These are phyloP conservation scores for Triangularia verruculosa DNA, from an alignment of 2,329 filamentous ascomycete genomes.

Conservation along the genomic window DNA sequence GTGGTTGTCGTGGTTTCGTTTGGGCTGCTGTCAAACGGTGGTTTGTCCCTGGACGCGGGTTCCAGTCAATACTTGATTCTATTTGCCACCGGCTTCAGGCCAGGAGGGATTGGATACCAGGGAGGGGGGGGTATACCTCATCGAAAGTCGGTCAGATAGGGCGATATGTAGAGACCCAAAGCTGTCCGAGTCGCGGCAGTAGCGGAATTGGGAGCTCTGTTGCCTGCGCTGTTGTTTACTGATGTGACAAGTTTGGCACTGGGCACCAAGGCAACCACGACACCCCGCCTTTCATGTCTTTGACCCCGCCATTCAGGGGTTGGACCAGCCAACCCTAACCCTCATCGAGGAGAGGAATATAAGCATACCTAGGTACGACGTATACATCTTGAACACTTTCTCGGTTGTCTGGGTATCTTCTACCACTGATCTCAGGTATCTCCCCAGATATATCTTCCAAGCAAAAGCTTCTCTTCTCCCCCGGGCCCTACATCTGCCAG, in stretches of 20 bases:
- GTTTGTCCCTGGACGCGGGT: conserved; percentile 19
- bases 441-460: too few relatives aligned
- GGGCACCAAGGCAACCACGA: conserved; percentile 21
- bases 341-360: too few relatives aligned
- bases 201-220: neutral
- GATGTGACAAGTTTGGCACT: conserved; percentile 5
- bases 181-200: conserved; percentile 3
- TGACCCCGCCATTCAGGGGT: neutral
- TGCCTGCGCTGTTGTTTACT: conserved; percentile 13
- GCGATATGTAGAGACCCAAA: neutral
- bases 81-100: conserved; percentile 9
- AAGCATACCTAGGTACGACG: too few relatives aligned
- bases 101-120: neutral
- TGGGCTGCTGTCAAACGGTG: conserved; percentile 9
- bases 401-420: too few relatives aligned
- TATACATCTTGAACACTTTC: too few relatives aligned
- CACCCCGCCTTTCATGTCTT: neutral
- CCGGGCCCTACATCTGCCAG: too few relatives aligned
- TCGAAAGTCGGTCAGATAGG: neutral
- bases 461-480: too few relatives aligned
- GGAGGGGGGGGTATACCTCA: neutral
- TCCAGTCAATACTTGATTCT: conserved; percentile 6
- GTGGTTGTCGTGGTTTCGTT: neutral
- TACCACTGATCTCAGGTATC: too few relatives aligned
- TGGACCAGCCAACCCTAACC: neutral